Evolutionary conservation across 2,329 filamentous ascomycete genomes (phyloP).

Genomic region (Cercospora brassicicola): DNA sequence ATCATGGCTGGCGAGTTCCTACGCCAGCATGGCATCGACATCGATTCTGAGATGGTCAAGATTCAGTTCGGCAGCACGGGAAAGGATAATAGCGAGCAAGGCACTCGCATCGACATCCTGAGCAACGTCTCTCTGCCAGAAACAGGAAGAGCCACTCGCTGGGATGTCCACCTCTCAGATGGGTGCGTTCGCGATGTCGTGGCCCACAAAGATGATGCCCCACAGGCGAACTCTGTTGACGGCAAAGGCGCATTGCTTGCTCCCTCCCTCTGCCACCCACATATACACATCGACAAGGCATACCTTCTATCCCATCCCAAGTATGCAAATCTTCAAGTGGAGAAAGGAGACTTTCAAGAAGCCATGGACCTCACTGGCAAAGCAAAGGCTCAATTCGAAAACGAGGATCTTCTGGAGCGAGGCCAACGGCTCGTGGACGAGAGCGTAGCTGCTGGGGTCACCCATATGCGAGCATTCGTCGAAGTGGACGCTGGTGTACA

Average conservation of each 20-base stretch:
- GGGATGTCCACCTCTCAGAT: conserved; percentile 20
- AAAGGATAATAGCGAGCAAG: background rate
- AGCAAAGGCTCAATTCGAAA: conserved; percentile 65
- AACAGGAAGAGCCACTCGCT: conserved; percentile 11
- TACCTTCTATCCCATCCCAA: conserved; percentile 60
- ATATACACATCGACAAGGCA: conserved; percentile 70
- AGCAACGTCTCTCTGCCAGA: conserved; percentile 20
- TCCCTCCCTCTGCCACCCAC: conserved; percentile 67
- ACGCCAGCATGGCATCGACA: conserved; percentile 37
- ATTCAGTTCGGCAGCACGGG: conserved; percentile 26
- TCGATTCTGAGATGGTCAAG: conserved; percentile 38
- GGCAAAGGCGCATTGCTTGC: conserved; percentile 47
- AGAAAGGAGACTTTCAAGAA: conserved; percentile 64
- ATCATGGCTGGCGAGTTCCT: conserved; percentile 37
- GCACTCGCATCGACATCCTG: background rate
- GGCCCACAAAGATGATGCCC: background rate
- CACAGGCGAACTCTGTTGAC: conserved; percentile 38
- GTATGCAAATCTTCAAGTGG: conserved; percentile 61
- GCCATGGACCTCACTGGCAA: conserved; percentile 59
- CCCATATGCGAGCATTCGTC: conserved; percentile 68
- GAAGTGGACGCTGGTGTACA: conserved; percentile 66
- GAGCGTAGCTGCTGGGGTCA: conserved; percentile 64
- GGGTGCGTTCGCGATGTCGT: conserved; percentile 9
- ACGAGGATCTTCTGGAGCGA: conserved; percentile 62
- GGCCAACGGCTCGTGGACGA: conserved; percentile 66